A percentile compares a stretch with the other conserved stretches of the same genome.
Conservation (phyloP, 129 eudicot genomes). For the Smallanthus sonchifolius region DNA sequence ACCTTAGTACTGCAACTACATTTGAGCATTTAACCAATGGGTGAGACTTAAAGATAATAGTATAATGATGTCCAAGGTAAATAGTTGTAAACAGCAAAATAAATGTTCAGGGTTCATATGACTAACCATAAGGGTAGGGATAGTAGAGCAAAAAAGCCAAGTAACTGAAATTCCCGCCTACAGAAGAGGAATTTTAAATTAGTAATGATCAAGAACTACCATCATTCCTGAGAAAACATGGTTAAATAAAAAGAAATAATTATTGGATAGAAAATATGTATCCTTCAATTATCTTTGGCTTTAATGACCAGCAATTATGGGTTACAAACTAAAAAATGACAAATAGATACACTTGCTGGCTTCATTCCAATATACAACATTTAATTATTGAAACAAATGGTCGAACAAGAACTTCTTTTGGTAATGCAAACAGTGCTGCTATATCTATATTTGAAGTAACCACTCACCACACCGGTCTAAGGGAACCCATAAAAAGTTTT, state of each 20-base stretch:
- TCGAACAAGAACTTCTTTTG: not conserved
- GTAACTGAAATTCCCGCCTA: constrained; percentile 79
- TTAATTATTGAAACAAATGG: not conserved
- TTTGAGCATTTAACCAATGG: not conserved
- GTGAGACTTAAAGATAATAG: not conserved
- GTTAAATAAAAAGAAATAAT: not conserved
- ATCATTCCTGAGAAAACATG: not conserved
- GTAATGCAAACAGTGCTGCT: not conserved
- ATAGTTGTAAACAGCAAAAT: not conserved
- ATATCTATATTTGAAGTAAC: not conserved
- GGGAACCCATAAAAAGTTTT: no score
- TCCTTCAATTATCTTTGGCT: constrained; percentile 4
- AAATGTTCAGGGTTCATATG: constrained; percentile 12
- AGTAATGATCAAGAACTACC: constrained; percentile 6
- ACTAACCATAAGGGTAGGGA: constrained; percentile 80
- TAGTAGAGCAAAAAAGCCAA: constrained; percentile 75
- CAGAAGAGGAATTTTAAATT: constrained; percentile 13
- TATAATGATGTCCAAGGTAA: not conserved
- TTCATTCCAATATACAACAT: not conserved
- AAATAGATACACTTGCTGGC: not conserved
- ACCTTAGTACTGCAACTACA: not conserved
- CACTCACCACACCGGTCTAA: no score
- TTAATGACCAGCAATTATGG: not conserved
- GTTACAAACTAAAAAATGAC: not conserved
- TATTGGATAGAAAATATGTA: not conserved